Percentiles rank a stretch among this genome's conserved stretches.
phyloP scores from a whole-genome alignment of 2,329 filamentous ascomycete species.

The Alternaria arborescens region DNA sequence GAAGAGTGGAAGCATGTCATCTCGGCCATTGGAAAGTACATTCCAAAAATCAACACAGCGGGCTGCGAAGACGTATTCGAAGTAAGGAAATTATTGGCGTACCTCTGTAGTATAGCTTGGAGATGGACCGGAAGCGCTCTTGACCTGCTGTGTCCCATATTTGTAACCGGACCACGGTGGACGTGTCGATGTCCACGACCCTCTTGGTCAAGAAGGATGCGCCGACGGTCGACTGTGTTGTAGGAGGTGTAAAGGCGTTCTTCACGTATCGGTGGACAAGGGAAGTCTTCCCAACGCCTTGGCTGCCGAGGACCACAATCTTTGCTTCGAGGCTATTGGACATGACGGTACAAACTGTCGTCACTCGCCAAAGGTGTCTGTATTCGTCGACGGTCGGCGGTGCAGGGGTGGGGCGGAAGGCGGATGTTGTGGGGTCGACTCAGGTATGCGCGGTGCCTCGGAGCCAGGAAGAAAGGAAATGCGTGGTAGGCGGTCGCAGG shows the following conservation, averaged over 20 bases:
- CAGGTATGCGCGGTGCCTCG: constrained; percentile 22
- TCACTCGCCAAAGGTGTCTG: neutral
- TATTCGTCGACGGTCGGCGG: constrained; percentile 5
- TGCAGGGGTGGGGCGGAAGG: constrained; percentile 4
- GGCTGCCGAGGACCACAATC: constrained; percentile 80
- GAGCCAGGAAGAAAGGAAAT: constrained; percentile 24
- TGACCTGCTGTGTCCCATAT: constrained; percentile 98
- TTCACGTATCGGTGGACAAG: constrained; percentile 80
- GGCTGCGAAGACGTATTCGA: neutral
- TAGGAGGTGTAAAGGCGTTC: constrained; percentile 70
- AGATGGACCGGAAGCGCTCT: constrained; percentile 94
- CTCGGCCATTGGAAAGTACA: neutral
- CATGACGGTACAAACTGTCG: constrained; percentile 27
- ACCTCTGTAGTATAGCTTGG: constrained; percentile 88
- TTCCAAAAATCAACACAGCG: neutral
- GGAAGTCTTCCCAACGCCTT: constrained; percentile 82
- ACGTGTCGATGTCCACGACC: constrained; percentile 78
- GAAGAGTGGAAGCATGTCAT: neutral
- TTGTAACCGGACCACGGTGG: constrained; percentile 87
- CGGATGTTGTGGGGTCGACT: constrained; percentile 11
- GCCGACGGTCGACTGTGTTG: constrained; percentile 59
- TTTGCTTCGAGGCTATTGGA: constrained; percentile 75
- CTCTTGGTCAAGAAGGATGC: constrained; percentile 70
- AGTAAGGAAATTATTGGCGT: constrained; percentile 24
- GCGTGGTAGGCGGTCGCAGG: constrained; percentile 28